Evolutionary conservation across 2,329 filamentous ascomycete species (phyloP).

Genomic region (Aspergillus ochraceus): DNA sequence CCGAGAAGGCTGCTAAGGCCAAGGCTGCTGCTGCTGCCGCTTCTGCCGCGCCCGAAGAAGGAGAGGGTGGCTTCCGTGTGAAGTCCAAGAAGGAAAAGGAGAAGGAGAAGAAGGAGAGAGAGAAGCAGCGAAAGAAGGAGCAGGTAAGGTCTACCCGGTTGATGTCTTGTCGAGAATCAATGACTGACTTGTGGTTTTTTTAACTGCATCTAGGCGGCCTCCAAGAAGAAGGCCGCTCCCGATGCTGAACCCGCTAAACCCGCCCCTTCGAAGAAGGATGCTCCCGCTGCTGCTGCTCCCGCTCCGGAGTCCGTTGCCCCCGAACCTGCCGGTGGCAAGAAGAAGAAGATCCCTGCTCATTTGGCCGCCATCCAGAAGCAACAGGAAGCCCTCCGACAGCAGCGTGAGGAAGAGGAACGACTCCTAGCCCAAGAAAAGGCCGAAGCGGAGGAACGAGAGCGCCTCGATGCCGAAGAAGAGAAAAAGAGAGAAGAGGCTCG

Average conservation of each 20-base stretch:
- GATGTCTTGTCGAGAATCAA: background rate
- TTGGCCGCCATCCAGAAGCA: constrained; percentile 53
- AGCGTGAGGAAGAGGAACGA: constrained; percentile 48
- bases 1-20: constrained; percentile 49
- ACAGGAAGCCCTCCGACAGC: constrained; percentile 46
- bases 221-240: constrained; percentile 73
- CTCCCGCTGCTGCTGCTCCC: constrained; percentile 45
- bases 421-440: constrained; percentile 41
- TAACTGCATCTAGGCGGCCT: constrained; percentile 64
- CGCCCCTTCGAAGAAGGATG: constrained; percentile 50
- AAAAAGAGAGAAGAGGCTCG: constrained; percentile 48
- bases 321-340: constrained; percentile 63
- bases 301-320: constrained; percentile 33
- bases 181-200: constrained; percentile 5
- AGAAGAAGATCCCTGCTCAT: constrained; percentile 76
- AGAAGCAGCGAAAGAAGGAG: constrained; percentile 98
- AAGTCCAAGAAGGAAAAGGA: constrained; percentile 99
- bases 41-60: constrained; percentile 38
- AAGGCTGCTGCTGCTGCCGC: constrained; percentile 44
- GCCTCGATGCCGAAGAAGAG: constrained; percentile 46
- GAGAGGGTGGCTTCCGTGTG: constrained; percentile 63
- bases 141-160: constrained; percentile 58
- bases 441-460: constrained; percentile 39
- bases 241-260: constrained; percentile 25
- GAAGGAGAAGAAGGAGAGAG: constrained; percentile 94